Percentiles rank a stretch among this genome's conserved stretches.
These are phyloP conservation scores for Endothia cerciana DNA, from an alignment of 2,329 filamentous ascomycete genomes.

Conservation along the genomic window DNA sequence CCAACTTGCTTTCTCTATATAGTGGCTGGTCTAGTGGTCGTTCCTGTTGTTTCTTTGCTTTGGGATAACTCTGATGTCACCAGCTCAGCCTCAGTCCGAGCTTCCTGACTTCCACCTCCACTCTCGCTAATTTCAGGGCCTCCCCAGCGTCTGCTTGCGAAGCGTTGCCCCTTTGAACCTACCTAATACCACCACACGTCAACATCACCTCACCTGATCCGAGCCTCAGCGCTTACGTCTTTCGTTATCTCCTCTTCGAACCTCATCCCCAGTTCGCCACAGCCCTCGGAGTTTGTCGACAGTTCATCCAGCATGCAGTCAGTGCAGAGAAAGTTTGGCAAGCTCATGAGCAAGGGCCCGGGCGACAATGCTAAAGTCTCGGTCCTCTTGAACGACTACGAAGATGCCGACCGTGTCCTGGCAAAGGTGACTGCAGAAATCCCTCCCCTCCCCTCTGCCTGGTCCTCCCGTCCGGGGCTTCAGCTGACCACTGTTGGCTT, in stretches of 20 bases:
- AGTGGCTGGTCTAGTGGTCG: not conserved
- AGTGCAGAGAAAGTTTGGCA: constrained; percentile 75
- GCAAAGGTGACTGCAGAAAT: constrained; percentile 57
- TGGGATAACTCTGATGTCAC: constrained; percentile 15
- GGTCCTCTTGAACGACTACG: constrained; percentile 76
- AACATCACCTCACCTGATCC: constrained; percentile 5
- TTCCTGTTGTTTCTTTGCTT: not conserved
- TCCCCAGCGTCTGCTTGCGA: not conserved
- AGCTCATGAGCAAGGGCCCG: constrained; percentile 67
- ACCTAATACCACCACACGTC: not conserved
- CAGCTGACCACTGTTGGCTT: constrained; percentile 1
- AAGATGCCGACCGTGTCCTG: constrained; percentile 76
- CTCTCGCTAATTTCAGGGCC: constrained; percentile 16
- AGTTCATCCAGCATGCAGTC: constrained; percentile 60
- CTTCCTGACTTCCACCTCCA: constrained; percentile 3
- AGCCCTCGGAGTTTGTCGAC: not conserved
- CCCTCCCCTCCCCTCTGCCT: constrained; percentile 4
- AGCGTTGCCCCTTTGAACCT: constrained; percentile 3
- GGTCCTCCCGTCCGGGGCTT: not conserved
- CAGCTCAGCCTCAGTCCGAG: not conserved
- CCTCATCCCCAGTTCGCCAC: not conserved
- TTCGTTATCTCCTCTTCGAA: not conserved
- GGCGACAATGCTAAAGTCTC: constrained; percentile 79
- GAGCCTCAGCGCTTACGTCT: not conserved
- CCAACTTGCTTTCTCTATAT: not conserved